These are phyloP conservation scores for Dissophora ornata DNA, from an alignment of 192 early-diverging fungal genomes.

Conservation along the genomic window DNA sequence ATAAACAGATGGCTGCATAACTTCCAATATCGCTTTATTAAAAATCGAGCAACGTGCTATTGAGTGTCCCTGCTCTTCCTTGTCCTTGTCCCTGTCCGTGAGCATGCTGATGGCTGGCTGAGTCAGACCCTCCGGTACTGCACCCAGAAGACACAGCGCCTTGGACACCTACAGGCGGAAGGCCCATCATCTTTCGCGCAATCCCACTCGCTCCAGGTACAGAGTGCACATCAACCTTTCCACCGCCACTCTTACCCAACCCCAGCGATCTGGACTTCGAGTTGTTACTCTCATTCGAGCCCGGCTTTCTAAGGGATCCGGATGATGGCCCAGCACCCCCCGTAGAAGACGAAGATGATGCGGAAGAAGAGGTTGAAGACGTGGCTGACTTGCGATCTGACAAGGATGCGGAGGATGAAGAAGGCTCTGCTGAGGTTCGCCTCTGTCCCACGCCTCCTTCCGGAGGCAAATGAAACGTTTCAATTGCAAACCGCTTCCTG, in stretches of 20 bases:
- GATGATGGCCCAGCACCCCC: neutral
- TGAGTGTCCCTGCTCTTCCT: neutral
- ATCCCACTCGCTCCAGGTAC: constrained; percentile 47
- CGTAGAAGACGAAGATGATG: constrained; percentile 11
- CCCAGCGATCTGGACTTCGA: neutral
- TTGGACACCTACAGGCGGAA: constrained; percentile 37
- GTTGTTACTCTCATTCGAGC: neutral
- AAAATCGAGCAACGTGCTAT: no score
- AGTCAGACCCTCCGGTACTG: constrained; percentile 26
- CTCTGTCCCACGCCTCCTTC: constrained; percentile 85
- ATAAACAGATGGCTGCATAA: no score
- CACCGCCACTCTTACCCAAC: neutral
- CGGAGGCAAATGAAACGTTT: constrained; percentile 94
- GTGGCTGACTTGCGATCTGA: constrained; percentile 28
- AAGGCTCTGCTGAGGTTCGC: constrained; percentile 54
- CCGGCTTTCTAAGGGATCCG: constrained; percentile 7
- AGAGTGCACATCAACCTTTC: constrained; percentile 39
- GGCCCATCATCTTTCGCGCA: constrained; percentile 52
- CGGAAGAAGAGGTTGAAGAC: constrained; percentile 3
- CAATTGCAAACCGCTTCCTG: constrained; percentile 91
- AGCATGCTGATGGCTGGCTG: constrained; percentile 15
- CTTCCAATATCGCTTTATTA: no score
- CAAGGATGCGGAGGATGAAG: constrained; percentile 11
- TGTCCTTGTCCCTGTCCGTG: constrained; percentile 1
- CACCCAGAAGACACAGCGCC: constrained; percentile 39